Base-by-base conservation (phyloP, 1,284 basidiomycete species). In the Xerocomus minutiporus region DNA sequence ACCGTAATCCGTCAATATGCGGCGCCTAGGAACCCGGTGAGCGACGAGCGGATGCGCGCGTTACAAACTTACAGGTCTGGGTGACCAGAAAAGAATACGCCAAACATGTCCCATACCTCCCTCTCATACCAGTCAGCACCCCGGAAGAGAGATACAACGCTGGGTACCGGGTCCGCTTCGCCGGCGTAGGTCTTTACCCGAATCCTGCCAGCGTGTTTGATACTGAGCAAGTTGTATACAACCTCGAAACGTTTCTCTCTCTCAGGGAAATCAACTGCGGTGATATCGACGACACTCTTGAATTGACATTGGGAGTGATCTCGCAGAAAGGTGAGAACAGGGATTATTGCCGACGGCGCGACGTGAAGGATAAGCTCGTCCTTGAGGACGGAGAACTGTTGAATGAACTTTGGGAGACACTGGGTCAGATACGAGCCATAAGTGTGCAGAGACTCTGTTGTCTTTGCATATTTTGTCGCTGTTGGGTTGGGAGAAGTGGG, bases 71-170 rank as follows among this genome's bases (percentile, higher is more conserved):
- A 93, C 86, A 99, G 79, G 72, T 99, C 97, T 13, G 96, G 97
- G 74, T 99, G 97, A 47, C 87, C 89, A 55, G 85, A 82, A 78
- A 99, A 99, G 79, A 96, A 97, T 53, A 99, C 91, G 52, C 97
- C 97, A 69, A 80, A 99, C 75, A 99, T 82, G 75, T 99, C 97
- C 92, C 94, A 99, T 32, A 93, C 88, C 73, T 99, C 97, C 57
- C 97, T 83, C 75, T 99, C 97, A 70, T 94, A 96, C 97, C 97
- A 99, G 71, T 99, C 93, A 20, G 97, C 96, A 48, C 94, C 93
- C 53, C 84, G 81, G 78, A 89, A 99, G 26, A 98, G 61, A 23
- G 81, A 81, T 5, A 83, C 79, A 17, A 82, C 84, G 63, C 90
- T 96, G 0, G 96, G 97, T 8, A 99, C 91, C 40, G 92, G 84